These are phyloP conservation scores for Xylaria intraflava DNA, from an alignment of 495 filamentous ascomycete species.

Conservation along the genomic window DNA sequence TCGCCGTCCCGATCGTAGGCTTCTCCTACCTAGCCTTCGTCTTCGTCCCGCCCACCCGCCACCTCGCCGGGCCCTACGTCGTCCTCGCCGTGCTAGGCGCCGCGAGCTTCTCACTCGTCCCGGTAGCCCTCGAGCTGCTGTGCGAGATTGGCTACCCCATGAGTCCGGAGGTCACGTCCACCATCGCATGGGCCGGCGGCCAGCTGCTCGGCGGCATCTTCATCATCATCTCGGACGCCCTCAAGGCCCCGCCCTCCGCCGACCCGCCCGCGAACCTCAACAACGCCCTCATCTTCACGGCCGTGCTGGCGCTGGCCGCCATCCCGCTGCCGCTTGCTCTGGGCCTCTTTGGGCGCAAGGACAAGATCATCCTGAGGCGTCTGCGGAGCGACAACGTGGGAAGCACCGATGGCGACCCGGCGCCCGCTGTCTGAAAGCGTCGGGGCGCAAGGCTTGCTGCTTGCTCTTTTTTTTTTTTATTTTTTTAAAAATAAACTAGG, in stretches of 20 bases:
- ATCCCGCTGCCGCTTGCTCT: conserved; percentile 62
- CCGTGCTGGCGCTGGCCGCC: conserved; percentile 57
- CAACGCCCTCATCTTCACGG: conserved; percentile 68
- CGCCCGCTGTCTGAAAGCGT: neutral
- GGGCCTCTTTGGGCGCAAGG: conserved; percentile 54
- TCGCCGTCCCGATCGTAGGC: conserved; percentile 70
- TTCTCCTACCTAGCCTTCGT: conserved; percentile 68
- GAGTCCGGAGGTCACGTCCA: conserved; percentile 77
- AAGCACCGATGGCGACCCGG: neutral
- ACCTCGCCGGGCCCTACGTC: conserved; percentile 64
- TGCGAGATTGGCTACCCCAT: conserved; percentile 83
- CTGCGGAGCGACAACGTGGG: conserved; percentile 37
- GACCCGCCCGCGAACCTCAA: conserved; percentile 63
- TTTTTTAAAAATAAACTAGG: too few species aligned
- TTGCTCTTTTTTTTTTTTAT: neutral
- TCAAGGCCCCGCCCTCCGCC: conserved; percentile 54
- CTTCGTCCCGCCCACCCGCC: conserved; percentile 67
- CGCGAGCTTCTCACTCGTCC: conserved; percentile 70
- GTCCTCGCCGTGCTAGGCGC: conserved; percentile 71
- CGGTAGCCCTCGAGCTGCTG: conserved; percentile 78
- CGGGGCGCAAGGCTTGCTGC: too few species aligned
- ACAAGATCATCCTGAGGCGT: conserved; percentile 49
- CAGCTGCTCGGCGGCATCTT: conserved; percentile 76
- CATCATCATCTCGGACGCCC: conserved; percentile 70
- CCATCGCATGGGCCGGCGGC: conserved; percentile 77